Evolutionary conservation across 148 eudicot genomes (phyloP).

Genomic region (Rhododendron ovatum): DNA sequence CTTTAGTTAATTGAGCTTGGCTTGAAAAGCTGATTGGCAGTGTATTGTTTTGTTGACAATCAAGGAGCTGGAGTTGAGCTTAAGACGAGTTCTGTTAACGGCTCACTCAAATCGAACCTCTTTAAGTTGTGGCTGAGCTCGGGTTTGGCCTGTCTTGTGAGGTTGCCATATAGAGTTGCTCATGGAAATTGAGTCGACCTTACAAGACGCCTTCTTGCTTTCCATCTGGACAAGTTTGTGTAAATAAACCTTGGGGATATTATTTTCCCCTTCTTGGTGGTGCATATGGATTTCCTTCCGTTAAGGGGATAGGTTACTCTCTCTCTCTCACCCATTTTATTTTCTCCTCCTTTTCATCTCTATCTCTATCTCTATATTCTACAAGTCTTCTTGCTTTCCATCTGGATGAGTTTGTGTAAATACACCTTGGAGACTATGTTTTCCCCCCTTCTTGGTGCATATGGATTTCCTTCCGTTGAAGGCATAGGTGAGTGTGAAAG

Average conservation of each 20-base stretch:
- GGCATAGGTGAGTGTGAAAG: not conserved
- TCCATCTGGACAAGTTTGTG: not conserved
- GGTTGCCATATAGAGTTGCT: not conserved
- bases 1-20: not conserved
- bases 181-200: not conserved
- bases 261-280: not conserved
- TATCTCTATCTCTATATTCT: not conserved
- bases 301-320: not conserved
- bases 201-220: not conserved
- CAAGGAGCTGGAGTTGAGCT: not conserved
- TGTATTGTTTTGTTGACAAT: not conserved
- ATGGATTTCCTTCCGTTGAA: not conserved
- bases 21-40: not conserved
- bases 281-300: not conserved
- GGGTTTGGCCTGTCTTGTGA: not conserved
- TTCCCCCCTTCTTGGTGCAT: not conserved
- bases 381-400: not conserved
- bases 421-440: not conserved
- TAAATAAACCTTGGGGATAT: not conserved
- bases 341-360: not conserved
- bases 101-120: not conserved
- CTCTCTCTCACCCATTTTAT: not conserved
- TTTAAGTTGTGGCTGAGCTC: not conserved
- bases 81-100: not conserved
- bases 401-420: not conserved